Percentiles rank a stretch among this genome's conserved stretches.
These are phyloP conservation scores for Rusavskia elegans DNA, from an alignment of 495 filamentous ascomycete genomes.

Conservation along the genomic window DNA sequence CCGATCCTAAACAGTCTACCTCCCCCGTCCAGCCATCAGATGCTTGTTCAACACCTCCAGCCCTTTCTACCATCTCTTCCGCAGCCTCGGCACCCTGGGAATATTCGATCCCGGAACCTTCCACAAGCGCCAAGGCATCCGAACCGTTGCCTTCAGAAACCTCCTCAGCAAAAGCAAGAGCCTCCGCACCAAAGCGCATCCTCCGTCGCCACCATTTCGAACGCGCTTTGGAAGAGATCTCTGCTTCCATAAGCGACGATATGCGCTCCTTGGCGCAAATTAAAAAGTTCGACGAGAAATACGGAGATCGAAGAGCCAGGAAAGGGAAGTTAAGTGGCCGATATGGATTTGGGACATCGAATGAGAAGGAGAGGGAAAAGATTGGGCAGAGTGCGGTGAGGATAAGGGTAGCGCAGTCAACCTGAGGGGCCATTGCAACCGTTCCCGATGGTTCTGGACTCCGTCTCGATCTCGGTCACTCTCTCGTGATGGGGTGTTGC, in stretches of 20 bases:
- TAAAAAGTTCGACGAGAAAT: constrained; percentile 90
- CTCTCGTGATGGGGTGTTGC: too few species aligned
- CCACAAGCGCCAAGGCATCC: too few species aligned
- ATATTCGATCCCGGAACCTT: too few species aligned
- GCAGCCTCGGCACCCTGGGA: too few species aligned
- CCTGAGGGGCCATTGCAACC: too few species aligned
- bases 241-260: constrained; percentile 85
- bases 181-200: constrained; percentile 36
- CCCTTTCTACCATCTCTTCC: too few species aligned
- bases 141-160: background rate
- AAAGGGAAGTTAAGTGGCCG: constrained; percentile 39
- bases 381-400: background rate
- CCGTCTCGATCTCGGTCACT: too few species aligned
- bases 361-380: constrained; percentile 14
- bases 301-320: constrained; percentile 69
- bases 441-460: too few species aligned
- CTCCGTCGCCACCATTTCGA: constrained; percentile 59
- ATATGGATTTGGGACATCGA: constrained; percentile 49
- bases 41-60: too few species aligned
- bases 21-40: too few species aligned
- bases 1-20: too few species aligned
- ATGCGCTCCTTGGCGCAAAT: constrained; percentile 79
- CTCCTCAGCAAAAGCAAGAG: constrained; percentile 33
- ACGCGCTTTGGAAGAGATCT: constrained; percentile 75
- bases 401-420: background rate